Percentiles rank a stretch among this genome's conserved stretches.
These are phyloP conservation scores for Gossypium arboreum DNA, from an alignment of 345 rosid species.

Conservation along the genomic window DNA sequence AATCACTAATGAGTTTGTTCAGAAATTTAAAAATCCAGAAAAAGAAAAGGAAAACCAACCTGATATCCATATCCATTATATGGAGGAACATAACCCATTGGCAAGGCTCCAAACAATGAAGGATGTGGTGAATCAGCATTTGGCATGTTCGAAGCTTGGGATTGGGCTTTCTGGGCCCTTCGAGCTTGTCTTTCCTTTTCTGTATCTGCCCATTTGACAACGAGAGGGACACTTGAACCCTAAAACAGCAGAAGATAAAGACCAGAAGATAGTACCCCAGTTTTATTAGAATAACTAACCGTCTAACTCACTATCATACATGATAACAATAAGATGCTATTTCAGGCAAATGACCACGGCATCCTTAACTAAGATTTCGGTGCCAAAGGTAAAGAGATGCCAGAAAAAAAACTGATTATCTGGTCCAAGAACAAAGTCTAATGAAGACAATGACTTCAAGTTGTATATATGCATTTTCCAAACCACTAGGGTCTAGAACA, in stretches of 20 bases:
- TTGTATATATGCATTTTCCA: not conserved
- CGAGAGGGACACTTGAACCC: slow-evolving; percentile 96
- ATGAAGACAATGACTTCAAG: not conserved
- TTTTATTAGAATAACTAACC: not conserved
- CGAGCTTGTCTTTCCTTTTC: slow-evolving; percentile 98
- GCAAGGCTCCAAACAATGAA: slow-evolving; percentile 83
- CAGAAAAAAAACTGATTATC: not conserved
- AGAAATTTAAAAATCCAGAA: not conserved
- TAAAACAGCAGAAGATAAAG: slow-evolving; percentile 28
- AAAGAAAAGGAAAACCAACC: slow-evolving; percentile 32
- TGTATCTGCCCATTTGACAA: slow-evolving; percentile 99
- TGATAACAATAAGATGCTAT: not conserved
- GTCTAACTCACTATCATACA: not conserved
- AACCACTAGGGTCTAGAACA: not conserved
- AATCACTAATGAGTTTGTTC: not conserved
- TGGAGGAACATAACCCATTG: slow-evolving; percentile 78
- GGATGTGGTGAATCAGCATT: slow-evolving; percentile 74
- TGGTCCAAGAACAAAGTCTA: not conserved
- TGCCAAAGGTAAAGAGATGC: not conserved
- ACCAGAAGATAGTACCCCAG: slow-evolving; percentile 17
- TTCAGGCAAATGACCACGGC: not conserved
- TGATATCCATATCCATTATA: slow-evolving; percentile 95
- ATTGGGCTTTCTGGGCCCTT: slow-evolving; percentile 85
- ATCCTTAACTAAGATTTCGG: not conserved
- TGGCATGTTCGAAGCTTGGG: slow-evolving; percentile 54